These are phyloP conservation scores for Aspergillus pseudoterreus DNA, from an alignment of 2,329 filamentous ascomycete species.

Conservation along the genomic window DNA sequence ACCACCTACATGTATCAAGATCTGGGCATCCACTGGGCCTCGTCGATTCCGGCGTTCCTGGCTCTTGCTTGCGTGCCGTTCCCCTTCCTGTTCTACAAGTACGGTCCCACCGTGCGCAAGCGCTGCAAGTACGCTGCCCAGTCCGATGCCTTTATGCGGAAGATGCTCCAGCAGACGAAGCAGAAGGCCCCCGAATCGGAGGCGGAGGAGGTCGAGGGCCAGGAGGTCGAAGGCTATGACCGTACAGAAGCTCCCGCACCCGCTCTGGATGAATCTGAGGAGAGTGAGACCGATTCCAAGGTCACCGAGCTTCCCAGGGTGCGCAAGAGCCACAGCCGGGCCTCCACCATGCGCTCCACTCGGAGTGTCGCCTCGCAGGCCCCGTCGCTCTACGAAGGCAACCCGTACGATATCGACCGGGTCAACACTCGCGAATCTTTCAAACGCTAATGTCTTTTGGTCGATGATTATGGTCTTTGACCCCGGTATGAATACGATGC, in stretches of 20 bases:
- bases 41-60: constrained; percentile 42
- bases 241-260: neutral
- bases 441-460: constrained; percentile 12
- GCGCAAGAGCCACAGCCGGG: constrained; percentile 5
- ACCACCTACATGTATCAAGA: constrained; percentile 42
- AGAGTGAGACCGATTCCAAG: constrained; percentile 4
- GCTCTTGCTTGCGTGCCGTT: constrained; percentile 40
- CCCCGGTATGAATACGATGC: neutral
- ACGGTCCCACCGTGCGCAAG: constrained; percentile 33
- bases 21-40: constrained; percentile 47
- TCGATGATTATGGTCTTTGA: neutral
- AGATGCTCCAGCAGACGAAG: constrained; percentile 19
- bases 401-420: constrained; percentile 24
- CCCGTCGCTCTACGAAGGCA: constrained; percentile 15
- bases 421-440: constrained; percentile 21
- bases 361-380: constrained; percentile 18
- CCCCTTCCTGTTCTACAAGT: constrained; percentile 40
- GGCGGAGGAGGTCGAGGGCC: constrained; percentile 5
- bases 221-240: constrained; percentile 1
- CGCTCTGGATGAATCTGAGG: neutral
- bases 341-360: constrained; percentile 4
- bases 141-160: constrained; percentile 27
- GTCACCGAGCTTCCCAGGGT: constrained; percentile 12
- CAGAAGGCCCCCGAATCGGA: constrained; percentile 1
- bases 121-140: constrained; percentile 36